Base-by-base conservation (phyloP, 306 rosid species). In the Vigna radiata region DNA sequence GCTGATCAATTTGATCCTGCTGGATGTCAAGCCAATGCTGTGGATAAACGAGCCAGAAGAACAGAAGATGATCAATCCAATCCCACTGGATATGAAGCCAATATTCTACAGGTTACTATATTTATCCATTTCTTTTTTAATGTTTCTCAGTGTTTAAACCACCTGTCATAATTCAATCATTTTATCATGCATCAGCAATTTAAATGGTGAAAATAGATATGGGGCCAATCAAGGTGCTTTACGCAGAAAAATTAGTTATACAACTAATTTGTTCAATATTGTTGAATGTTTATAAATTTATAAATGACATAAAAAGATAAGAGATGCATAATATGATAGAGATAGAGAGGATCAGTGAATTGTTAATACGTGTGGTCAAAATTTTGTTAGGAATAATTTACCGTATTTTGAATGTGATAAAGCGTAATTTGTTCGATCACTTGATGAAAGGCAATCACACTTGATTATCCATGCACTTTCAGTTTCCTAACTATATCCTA, bases 41-140 rank as follows among this genome's bases (percentile, higher is more conserved):
- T 1, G 12, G 79, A 83, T 69, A 81, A 50, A 73, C 19, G 64
- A 17, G 49, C 82, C 41, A 53, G 63, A 68, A 70, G 83, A 73
- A 62, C 77, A 36, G 73, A 81, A 18, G 46, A 69, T 80, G 91
- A 82, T 82, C 83, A 88, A 78, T 72, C 85, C 72, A 82, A 59
- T 61, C 52, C 81, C 49, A 56, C 82, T 36, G 79, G 53, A 68
- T 17, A 68, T 77, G 86, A 84, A 70, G 76, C 73, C 72, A 72
- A 66, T 61, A 72, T 64, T 70, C 29, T 1, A 16, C 87, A 87
- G 96, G 97, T 91, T 83, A 72, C 17, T 74, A 44, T 50, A 75
- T 80, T 37, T 44, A 29, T 72, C 9, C 6, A 19, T 63, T 68
- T 52, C 44, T 69, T 39, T 50, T 69, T 70, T 71, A 46, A 25